A percentile compares a stretch with the other conserved stretches of the same genome.
phyloP scores from a whole-genome alignment of 169 alveolate genomes.

The Amoebophrya sp. region DNA sequence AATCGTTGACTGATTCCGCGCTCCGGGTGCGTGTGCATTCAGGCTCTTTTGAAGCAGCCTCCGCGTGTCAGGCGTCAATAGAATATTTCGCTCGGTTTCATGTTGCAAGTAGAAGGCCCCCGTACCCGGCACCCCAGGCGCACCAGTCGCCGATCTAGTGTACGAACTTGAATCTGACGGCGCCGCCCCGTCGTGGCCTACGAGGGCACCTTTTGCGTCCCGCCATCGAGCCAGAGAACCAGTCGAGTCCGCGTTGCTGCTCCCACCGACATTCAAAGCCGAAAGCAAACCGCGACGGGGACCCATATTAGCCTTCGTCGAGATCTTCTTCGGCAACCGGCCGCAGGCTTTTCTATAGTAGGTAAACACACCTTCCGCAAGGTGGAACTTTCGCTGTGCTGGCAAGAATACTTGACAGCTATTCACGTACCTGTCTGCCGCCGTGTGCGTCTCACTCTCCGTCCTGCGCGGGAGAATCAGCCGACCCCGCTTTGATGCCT shows the following conservation, averaged over 20 bases:
- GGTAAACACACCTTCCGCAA: not conserved
- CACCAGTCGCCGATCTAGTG: no score
- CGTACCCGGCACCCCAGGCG: no score
- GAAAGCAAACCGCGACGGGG: no score
- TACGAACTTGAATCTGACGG: no score
- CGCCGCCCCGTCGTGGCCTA: no score
- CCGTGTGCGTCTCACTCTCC: not conserved
- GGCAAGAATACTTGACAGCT: not conserved
- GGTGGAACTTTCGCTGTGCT: not conserved
- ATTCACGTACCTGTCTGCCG: not conserved
- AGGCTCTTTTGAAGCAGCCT: not conserved
- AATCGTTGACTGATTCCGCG: not conserved
- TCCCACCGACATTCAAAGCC: no score
- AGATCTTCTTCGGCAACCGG: not conserved
- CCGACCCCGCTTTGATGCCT: not conserved
- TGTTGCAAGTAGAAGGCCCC: not conserved
- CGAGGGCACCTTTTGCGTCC: no score
- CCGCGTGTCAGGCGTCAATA: not conserved
- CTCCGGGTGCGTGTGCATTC: no score
- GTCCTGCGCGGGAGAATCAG: not conserved
- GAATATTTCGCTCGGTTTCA: not conserved
- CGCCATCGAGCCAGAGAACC: not conserved
- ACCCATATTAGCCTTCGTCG: not conserved
- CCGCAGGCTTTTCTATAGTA: not conserved
- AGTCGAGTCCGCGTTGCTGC: not conserved